Evolutionary conservation across 1,284 basidiomycete species (phyloP).

Genomic region (Thecaphora frezii): DNA sequence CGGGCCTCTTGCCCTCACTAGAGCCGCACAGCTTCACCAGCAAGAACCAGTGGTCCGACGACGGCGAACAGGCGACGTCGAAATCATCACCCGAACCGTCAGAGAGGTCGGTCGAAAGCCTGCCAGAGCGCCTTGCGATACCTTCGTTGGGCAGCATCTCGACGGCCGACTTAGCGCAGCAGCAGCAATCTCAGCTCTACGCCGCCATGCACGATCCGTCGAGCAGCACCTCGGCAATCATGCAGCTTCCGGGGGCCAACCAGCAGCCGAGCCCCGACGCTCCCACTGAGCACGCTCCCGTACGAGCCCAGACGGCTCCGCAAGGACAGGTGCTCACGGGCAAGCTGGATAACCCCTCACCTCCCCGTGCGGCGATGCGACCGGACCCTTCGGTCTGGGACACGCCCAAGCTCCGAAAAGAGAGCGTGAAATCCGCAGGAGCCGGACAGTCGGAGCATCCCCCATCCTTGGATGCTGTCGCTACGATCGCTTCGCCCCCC

Average conservation of each 20-base stretch:
- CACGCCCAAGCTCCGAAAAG: background rate
- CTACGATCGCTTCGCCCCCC: background rate
- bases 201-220: background rate
- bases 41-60: background rate
- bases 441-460: no score
- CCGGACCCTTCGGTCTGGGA: constrained; percentile 1
- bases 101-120: background rate
- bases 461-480: no score
- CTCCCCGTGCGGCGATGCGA: background rate
- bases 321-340: background rate
- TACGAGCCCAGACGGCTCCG: background rate
- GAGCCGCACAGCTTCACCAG: constrained; percentile 20
- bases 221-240: background rate
- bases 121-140: background rate
- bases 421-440: no score
- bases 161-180: background rate
- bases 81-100: background rate
- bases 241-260: background rate
- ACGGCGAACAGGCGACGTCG: no score
- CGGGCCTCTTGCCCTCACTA: constrained; percentile 4
- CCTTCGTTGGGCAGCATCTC: background rate
- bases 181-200: background rate
- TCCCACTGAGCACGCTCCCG: background rate
- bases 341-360: background rate
- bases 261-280: no score